Conservation (phyloP, 73 alveolate genomes). For the Paramecium caudatum region DNA sequence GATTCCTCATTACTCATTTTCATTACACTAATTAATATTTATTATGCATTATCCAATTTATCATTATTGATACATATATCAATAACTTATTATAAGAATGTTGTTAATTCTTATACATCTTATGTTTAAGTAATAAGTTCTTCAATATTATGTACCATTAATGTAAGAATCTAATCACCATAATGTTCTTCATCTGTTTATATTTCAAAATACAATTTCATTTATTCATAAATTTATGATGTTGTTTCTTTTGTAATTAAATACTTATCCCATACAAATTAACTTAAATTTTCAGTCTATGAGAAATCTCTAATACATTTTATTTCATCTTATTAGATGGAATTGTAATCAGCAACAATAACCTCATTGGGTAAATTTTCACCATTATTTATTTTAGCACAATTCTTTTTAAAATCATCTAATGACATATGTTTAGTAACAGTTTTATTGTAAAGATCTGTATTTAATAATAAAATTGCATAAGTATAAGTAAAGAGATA, state of each 20-base stretch:
- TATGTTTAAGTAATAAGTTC: background rate
- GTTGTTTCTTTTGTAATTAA: background rate
- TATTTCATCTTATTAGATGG: conserved; percentile 4
- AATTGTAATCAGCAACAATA: background rate
- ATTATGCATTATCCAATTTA: conserved; percentile 62
- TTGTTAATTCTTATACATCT: conserved; percentile 9
- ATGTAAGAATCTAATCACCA: conserved; percentile 48
- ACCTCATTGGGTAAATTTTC: conserved; percentile 46
- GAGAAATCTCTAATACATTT: conserved; percentile 41
- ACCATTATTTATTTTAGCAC: background rate
- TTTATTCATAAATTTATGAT: background rate
- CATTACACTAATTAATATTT: conserved; percentile 11
- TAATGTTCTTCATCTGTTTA: conserved; percentile 54
- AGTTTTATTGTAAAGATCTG: conserved; percentile 64
- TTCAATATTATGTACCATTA: conserved; percentile 48
- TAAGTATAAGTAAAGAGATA: conserved; percentile 43
- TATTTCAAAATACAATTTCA: background rate
- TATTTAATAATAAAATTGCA: conserved; percentile 38
- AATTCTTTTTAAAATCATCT: conserved; percentile 48
- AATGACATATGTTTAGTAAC: conserved; percentile 56
- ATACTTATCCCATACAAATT: conserved; percentile 62
- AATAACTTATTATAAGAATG: conserved; percentile 5
- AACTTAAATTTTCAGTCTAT: background rate
- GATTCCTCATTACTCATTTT: conserved; percentile 37
- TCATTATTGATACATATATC: conserved; percentile 41